Conservation (phyloP, 306 rosid species). For the Rosa chinensis region DNA sequence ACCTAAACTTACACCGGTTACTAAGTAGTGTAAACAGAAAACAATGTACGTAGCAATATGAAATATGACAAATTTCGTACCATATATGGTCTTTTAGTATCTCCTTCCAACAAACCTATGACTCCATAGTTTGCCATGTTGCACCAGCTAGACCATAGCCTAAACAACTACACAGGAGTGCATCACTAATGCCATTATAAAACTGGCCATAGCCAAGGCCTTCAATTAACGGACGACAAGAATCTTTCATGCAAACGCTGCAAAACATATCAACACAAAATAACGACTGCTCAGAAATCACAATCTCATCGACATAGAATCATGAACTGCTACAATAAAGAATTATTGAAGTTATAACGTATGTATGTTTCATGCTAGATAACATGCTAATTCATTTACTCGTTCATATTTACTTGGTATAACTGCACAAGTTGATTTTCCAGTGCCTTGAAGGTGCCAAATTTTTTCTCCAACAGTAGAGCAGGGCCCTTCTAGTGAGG, state of each 20-base stretch:
- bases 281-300: neutral
- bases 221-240: constrained; percentile 70
- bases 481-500: too few relatives aligned
- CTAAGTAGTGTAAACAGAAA: constrained; percentile 17
- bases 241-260: constrained; percentile 92
- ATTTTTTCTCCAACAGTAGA: neutral
- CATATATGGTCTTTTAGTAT: constrained; percentile 6
- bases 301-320: constrained; percentile 1
- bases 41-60: neutral
- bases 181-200: constrained; percentile 62
- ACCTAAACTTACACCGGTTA: constrained; percentile 43
- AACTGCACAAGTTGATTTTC: too few relatives aligned
- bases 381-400: neutral
- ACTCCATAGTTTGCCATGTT: constrained; percentile 80
- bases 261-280: constrained; percentile 9
- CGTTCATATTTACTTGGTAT: neutral
- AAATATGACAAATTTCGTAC: neutral
- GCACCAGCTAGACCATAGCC: constrained; percentile 77
- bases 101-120: constrained; percentile 53
- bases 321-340: neutral
- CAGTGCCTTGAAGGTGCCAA: neutral
- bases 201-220: constrained; percentile 69
- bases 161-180: constrained; percentile 52
- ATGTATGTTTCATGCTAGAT: neutral
- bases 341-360: neutral